Base-by-base conservation (phyloP, 129 eudicot genomes). In the Smallanthus sonchifolius region DNA sequence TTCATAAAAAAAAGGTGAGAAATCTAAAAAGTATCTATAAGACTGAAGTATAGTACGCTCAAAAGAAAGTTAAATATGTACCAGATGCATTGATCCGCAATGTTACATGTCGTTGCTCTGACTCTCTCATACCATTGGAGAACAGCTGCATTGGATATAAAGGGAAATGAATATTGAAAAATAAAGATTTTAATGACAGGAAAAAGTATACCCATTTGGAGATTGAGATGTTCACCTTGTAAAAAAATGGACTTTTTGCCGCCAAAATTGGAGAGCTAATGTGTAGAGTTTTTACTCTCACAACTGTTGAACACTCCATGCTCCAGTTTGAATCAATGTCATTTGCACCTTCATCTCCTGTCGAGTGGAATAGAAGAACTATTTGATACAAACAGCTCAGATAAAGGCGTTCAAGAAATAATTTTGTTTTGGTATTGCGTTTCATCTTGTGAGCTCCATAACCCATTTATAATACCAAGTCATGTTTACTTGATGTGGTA, bases 231-330 rank as follows among this genome's bases (percentile, higher is more conserved):
- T 61, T 77, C 72, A 91, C 97, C 91, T 91, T 91, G 75, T 88
- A 91, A 86, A 91, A 91, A 78, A 88, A 91, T 51, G 97, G 97
- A 83, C 96, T 91, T 74, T 91, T 91, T 71, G 97, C 97, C 14
- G 97, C 97, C 76, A 91, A 79, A 75, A 91, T 91, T 14, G 96
- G 97, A 61, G 97, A 91, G 83, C 97, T 91, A 24, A 91, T 91
- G 75, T 91, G 97, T 62, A 91, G 71, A 62, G 92, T 86, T 75
- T 83, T 83, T 72, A 85, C 88, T 91, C 81, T 86, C 67, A 91
- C 51, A 67, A 84, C 80, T 20, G 79, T 83, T 56, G 90, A 75
- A 84, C 87, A 84, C 68, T 88, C 95, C 86, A 86, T 87, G 67
- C 86, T 81, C 87, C 96, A 86, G 81, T 81, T 81, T 32, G 85